phyloP scores from a whole-genome alignment of 2,329 filamentous ascomycete species.

The Penicillium decumbens region DNA sequence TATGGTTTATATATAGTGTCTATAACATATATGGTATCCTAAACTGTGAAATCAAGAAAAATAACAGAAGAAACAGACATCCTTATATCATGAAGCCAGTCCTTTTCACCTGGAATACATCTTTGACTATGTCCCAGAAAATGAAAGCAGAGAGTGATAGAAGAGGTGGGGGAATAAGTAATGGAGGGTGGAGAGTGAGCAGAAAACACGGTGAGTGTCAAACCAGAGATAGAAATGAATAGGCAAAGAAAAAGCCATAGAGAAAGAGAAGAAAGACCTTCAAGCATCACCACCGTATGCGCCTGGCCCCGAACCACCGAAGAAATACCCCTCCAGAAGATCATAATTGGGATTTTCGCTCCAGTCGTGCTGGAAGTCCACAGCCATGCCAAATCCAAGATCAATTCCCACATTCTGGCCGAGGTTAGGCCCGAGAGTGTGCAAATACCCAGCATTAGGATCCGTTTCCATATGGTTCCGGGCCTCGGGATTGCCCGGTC shows the following conservation, averaged over 20 bases:
- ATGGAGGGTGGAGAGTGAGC: background rate
- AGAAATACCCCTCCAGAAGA: conserved; percentile 54
- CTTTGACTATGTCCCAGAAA: conserved; percentile 6
- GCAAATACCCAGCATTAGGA: conserved; percentile 29
- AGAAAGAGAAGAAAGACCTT: background rate
- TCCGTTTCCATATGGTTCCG: conserved; percentile 26
- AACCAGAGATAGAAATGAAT: conserved; percentile 1
- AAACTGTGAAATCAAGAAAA: conserved; percentile 4
- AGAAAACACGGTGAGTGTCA: background rate
- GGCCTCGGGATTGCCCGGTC: conserved; percentile 35
- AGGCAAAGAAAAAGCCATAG: conserved; percentile 4
- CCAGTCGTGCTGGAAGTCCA: conserved; percentile 48
- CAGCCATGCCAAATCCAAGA: conserved; percentile 44
- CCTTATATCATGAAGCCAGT: conserved; percentile 4
- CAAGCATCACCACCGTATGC: conserved; percentile 21
- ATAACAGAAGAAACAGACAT: background rate
- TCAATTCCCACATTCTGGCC: conserved; percentile 43
- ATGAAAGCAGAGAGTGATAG: conserved; percentile 3
- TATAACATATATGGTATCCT: conserved; percentile 17
- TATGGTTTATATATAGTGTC: conserved; percentile 4
- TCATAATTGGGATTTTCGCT: conserved; percentile 47
- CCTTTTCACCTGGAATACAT: conserved; percentile 8
- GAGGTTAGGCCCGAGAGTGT: conserved; percentile 27
- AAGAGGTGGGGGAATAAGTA: background rate
- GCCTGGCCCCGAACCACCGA: conserved; percentile 43